Evolutionary conservation across 306 rosid genomes (phyloP).

Genomic region (Malus fusca): DNA sequence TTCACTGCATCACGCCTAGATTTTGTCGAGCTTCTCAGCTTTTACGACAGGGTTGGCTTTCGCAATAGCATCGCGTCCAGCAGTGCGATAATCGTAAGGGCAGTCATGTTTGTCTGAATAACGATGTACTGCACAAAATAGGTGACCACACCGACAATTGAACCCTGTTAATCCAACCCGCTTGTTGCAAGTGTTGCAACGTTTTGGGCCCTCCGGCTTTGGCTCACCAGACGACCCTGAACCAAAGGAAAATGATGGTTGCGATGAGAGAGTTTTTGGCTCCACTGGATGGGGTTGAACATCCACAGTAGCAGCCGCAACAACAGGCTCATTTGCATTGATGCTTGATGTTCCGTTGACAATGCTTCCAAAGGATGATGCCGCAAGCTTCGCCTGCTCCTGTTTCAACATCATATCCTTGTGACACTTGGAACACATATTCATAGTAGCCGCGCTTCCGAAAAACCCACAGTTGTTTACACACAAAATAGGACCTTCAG

Average conservation of each 20-base stretch:
- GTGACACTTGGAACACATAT: constrained; percentile 97
- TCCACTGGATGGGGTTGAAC: constrained; percentile 35
- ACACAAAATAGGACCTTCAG: constrained; percentile 81
- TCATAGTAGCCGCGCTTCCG: constrained; percentile 84
- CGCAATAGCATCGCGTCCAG: constrained; percentile 71
- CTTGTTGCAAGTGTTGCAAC: constrained; percentile 80
- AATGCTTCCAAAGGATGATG: constrained; percentile 69
- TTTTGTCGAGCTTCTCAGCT: constrained; percentile 91
- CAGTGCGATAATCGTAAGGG: constrained; percentile 76
- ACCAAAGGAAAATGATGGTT: constrained; percentile 33
- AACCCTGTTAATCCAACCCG: constrained; percentile 88
- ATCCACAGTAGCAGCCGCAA: constrained; percentile 28
- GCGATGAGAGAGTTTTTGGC: constrained; percentile 36
- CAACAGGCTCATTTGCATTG: constrained; percentile 34
- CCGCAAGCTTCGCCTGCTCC: constrained; percentile 85
- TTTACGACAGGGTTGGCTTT: constrained; percentile 86
- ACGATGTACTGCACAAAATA: constrained; percentile 76
- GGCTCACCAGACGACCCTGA: constrained; percentile 31
- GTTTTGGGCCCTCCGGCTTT: constrained; percentile 73
- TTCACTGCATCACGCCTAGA: constrained; percentile 34
- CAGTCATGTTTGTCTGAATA: constrained; percentile 85
- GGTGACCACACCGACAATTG: constrained; percentile 75
- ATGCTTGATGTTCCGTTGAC: constrained; percentile 74
- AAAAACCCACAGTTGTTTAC: constrained; percentile 89
- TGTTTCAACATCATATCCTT: constrained; percentile 72